Evolutionary conservation across 2,329 filamentous ascomycete species (phyloP).

Genomic region (Alternaria alternata): DNA sequence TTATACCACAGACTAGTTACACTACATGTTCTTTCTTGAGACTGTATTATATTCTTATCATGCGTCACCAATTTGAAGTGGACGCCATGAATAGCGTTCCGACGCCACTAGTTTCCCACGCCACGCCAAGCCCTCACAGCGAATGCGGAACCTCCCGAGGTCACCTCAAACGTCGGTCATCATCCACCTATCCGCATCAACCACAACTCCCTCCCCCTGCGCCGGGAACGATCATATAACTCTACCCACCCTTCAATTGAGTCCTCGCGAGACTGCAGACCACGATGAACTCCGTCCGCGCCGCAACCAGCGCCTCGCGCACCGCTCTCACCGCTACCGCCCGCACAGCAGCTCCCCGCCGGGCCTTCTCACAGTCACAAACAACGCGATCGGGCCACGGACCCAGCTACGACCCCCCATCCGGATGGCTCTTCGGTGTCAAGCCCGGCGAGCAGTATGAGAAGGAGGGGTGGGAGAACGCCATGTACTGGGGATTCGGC

Average conservation of each 20-base stretch:
- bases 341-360: conserved; percentile 19
- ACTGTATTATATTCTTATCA: not conserved
- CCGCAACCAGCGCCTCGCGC: conserved; percentile 33
- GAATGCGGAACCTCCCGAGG: conserved; percentile 11
- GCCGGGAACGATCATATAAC: conserved; percentile 8
- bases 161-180: conserved; percentile 3
- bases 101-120: conserved; percentile 15
- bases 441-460: conserved; percentile 95
- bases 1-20: conserved; percentile 1
- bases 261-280: not conserved
- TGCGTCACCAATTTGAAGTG: not conserved
- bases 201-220: conserved; percentile 2
- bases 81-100: not conserved
- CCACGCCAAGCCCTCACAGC: conserved; percentile 21
- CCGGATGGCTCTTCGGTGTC: conserved; percentile 91
- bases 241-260: not conserved
- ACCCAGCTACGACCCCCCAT: conserved; percentile 86
- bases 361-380: conserved; percentile 36
- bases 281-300: conserved; percentile 40
- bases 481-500: conserved; percentile 85
- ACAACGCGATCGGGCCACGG: conserved; percentile 59
- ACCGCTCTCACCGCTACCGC: conserved; percentile 28
- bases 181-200: conserved; percentile 17
- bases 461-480: conserved; percentile 94
- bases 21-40: not conserved